Evolutionary conservation across 257 asterid species (phyloP), one percentile per base, ranked within the genome.

Genomic region (Lithospermum erythrorhizon): DNA sequence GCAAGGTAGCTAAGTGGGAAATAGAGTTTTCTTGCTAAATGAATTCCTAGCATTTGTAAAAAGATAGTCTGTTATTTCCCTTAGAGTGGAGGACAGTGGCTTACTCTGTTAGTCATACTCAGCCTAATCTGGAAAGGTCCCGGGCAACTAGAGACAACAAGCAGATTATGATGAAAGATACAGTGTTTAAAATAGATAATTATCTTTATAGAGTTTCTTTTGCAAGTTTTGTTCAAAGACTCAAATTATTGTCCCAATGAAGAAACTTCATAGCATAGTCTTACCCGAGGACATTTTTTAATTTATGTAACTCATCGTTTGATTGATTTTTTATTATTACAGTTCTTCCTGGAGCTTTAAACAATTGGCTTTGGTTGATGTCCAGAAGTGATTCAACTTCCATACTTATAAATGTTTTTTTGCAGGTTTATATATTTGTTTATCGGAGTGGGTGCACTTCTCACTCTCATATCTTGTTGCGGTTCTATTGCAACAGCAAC

Each of bases 381-480:
- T 19, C 21, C 16, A 9, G 11, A 56, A 35, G 45, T 35, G 55
- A 52, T 16, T 68, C 30, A 6, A 30, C 52, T 35, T 53, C 61
- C 21, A 55, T 61, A 70, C 69, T 58, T 37, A 66, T 60, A 16
- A 51, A 65, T 70, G 37, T 66, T 25, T 52, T n/a, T 30, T 69
- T 70, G 81, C 94, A 93, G 99, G 99, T 93, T 93, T 75, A 86
- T 93, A 57, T 93, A 93, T 75, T 75, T 87, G 61, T 86, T 93
- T 78, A 83, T 74, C 55, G 96, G 91, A 55, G 66, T 75, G 70
- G 99, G 99, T 47, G 89, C 59, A 32, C 79, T 72, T 73, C 76
- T 93, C 70, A 81, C 84, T 22, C 27, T 93, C 63, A 67, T 89
- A 70, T 84, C 96, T 57, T 93, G 89, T 75, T 84, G 85, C 62